These are phyloP conservation scores for Pythium biforme DNA, from an alignment of 352 stramenopile genomes.

Conservation along the genomic window DNA sequence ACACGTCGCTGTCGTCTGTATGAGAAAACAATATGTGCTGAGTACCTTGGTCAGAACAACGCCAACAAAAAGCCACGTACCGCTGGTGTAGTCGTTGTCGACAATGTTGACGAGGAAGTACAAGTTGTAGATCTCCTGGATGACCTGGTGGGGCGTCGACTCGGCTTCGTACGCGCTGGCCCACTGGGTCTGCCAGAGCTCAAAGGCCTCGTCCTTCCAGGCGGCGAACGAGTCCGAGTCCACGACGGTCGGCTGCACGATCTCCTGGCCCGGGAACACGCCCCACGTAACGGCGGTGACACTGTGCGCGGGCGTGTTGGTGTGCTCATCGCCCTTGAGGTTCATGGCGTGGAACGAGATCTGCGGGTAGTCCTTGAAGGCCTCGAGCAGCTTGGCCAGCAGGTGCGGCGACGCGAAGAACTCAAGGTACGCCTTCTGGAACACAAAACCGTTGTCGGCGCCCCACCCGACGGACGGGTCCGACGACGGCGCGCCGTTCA, in stretches of 20 bases:
- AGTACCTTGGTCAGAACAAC: neutral
- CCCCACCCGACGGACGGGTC: conserved; percentile 95
- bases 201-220: conserved; percentile 97
- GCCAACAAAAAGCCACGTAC: neutral
- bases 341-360: conserved; percentile 83
- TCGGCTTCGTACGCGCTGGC: conserved; percentile 94
- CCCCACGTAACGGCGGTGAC: conserved; percentile 98
- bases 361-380: conserved; percentile 61
- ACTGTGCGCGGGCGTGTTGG: conserved; percentile 73
- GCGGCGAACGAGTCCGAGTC: conserved; percentile 95
- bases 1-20: conserved; percentile 76
- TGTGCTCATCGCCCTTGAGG: conserved; percentile 61
- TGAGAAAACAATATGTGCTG: neutral
- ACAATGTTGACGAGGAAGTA: conserved; percentile 99
- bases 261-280: conserved; percentile 94
- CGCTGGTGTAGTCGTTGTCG: conserved; percentile 96
- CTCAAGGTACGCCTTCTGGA: conserved; percentile 99
- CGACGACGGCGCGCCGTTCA: conserved; percentile 90
- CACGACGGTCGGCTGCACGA: conserved; percentile 96
- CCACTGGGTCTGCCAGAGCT: conserved; percentile 97
- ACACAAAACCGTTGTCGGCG: conserved; percentile 93
- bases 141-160: conserved; percentile 47
- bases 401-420: conserved; percentile 93
- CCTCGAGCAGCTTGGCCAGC: conserved; percentile 58
- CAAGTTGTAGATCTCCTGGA: conserved; percentile 91